These are phyloP conservation scores for Petunia hybrid DNA, from an alignment of 305 asterid genomes.

Conservation along the genomic window DNA sequence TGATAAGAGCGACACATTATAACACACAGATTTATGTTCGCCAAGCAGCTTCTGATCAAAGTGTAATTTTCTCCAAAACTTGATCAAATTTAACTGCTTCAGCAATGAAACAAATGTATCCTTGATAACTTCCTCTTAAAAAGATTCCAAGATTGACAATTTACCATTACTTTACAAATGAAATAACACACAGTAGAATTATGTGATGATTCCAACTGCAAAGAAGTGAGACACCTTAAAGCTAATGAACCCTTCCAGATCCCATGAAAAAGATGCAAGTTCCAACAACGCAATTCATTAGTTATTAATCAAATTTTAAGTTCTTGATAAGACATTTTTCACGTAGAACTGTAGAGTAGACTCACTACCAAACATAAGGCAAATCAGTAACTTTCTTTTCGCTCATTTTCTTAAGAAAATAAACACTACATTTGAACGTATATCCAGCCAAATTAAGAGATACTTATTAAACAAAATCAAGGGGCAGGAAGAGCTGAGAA, in stretches of 20 bases:
- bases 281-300: constrained; percentile 1
- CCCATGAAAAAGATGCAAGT: not conserved
- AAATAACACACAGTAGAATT: constrained; percentile 5
- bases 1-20: not conserved
- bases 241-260: not conserved
- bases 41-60: not conserved
- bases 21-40: not conserved
- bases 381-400: not conserved
- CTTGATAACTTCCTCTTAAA: constrained; percentile 20
- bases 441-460: not conserved
- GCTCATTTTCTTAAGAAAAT: constrained; percentile 1
- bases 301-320: not conserved
- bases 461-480: constrained; percentile 6
- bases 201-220: constrained; percentile 21
- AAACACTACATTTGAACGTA: not conserved
- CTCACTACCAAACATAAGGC: not conserved
- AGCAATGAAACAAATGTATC: constrained; percentile 12
- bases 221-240: not conserved
- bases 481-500: not conserved
- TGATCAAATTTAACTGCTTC: not conserved
- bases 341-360: not conserved
- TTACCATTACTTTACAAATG: constrained; percentile 21
- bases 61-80: not conserved
- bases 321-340: constrained; percentile 6
- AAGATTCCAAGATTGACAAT: not conserved